Conservation (phyloP, 257 asterid species). For the Solanum clarkiae region DNA sequence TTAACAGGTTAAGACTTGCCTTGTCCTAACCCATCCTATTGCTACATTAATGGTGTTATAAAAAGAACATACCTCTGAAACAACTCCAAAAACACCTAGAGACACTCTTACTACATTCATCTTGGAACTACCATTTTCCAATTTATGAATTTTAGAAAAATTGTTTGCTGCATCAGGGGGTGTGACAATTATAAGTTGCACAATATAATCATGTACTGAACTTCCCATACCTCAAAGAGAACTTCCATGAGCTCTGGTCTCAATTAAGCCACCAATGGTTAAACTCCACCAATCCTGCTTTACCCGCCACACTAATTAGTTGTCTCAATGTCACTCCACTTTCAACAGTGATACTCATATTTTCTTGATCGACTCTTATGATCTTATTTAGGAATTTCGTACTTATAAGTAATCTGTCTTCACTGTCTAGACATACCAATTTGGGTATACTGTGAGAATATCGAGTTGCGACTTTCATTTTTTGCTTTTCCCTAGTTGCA, state of each 20-base stretch:
- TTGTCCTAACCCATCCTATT: too few relatives aligned
- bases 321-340: conserved; percentile 5
- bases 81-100: conserved; percentile 24
- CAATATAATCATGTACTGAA: conserved; percentile 15
- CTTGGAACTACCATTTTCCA: conserved; percentile 4
- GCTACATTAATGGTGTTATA: background rate
- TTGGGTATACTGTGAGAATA: conserved; percentile 19
- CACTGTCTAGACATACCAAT: conserved; percentile 14
- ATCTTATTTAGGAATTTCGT: conserved; percentile 6
- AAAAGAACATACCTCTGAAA: conserved; percentile 9
- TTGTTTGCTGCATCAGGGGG: background rate
- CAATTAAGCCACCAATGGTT: conserved; percentile 11
- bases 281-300: conserved; percentile 25
- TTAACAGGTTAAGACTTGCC: too few relatives aligned
- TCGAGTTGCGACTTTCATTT: conserved; percentile 21
- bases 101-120: conserved; percentile 20
- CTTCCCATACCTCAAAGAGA: conserved; percentile 13
- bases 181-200: conserved; percentile 9
- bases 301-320: conserved; percentile 5
- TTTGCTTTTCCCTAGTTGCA: conserved; percentile 2
- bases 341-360: conserved; percentile 13
- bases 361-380: background rate
- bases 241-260: conserved; percentile 26
- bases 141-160: conserved; percentile 5
- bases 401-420: conserved; percentile 13